Conservation (phyloP, 768 basidiomycete species). For the Lentinula edodes region DNA sequence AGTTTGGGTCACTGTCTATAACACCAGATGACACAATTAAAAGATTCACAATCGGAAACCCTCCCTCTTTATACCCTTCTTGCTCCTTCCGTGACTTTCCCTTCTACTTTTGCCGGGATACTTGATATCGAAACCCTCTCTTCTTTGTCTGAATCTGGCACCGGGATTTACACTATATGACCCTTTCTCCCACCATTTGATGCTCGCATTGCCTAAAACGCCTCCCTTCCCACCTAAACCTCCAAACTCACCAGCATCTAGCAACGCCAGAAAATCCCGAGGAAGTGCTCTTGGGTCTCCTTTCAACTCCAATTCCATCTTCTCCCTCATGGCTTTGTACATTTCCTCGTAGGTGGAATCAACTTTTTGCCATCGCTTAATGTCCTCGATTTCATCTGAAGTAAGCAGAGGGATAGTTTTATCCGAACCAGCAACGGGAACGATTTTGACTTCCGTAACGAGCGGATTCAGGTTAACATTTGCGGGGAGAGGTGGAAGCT, state of each 20-base stretch:
- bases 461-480: constrained; percentile 45
- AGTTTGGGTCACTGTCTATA: not conserved
- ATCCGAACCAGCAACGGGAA: constrained; percentile 54
- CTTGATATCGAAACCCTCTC: constrained; percentile 31
- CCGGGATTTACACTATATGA: constrained; percentile 29
- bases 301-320: constrained; percentile 46
- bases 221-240: constrained; percentile 20
- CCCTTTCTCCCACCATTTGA: constrained; percentile 66
- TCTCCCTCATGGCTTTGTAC: constrained; percentile 43
- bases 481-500: constrained; percentile 38
- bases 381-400: constrained; percentile 41
- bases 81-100: constrained; percentile 25
- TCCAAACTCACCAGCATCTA: constrained; percentile 6
- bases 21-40: constrained; percentile 7
- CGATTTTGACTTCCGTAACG: constrained; percentile 53
- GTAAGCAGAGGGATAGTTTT: constrained; percentile 49
- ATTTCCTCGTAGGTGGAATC: constrained; percentile 55
- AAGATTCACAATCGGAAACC: constrained; percentile 70
- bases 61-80: constrained; percentile 55
- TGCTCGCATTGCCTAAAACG: constrained; percentile 31
- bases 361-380: constrained; percentile 58
- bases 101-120: constrained; percentile 29
- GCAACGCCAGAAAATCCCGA: not conserved
- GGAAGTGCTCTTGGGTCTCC: constrained; percentile 15
- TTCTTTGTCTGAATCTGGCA: constrained; percentile 35